Percentiles rank a stretch among this genome's conserved stretches.
These are phyloP conservation scores for Lachancea sp. DNA, from an alignment of 805 yeast species.

Conservation along the genomic window DNA sequence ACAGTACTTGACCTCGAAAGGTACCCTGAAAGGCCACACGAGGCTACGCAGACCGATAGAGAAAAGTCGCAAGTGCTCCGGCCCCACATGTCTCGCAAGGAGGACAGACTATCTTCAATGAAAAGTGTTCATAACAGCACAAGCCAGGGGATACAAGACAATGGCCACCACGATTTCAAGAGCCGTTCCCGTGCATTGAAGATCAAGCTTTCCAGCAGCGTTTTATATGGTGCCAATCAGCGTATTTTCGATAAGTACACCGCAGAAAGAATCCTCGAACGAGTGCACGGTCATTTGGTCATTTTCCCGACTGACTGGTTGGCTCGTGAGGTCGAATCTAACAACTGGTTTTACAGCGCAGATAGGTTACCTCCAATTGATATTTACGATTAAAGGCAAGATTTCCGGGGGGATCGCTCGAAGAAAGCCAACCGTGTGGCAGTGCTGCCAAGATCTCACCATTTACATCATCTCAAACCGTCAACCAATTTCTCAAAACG, in stretches of 20 bases:
- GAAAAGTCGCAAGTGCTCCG: neutral
- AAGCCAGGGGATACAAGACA: neutral
- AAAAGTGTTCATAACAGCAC: conserved; percentile 1
- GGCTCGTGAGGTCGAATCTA: conserved; percentile 74
- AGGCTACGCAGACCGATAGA: neutral
- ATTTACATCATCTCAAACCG: too few relatives aligned
- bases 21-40: conserved; percentile 2
- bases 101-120: neutral
- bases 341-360: conserved; percentile 91
- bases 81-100: conserved; percentile 2
- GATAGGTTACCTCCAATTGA: conserved; percentile 95
- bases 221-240: conserved; percentile 33
- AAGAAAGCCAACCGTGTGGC: too few relatives aligned
- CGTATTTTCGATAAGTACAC: conserved; percentile 64
- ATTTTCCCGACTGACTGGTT: conserved; percentile 93
- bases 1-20: conserved; percentile 28
- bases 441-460: too few relatives aligned
- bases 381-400: conserved; percentile 56
- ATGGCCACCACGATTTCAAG: conserved; percentile 4
- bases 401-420: too few relatives aligned
- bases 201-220: conserved; percentile 28
- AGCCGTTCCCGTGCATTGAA: conserved; percentile 21
- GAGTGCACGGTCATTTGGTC: conserved; percentile 82
- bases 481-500: too few relatives aligned
- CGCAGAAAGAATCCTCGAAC: conserved; percentile 64